Percentiles rank a stretch among this genome's conserved stretches.
phyloP scores from a whole-genome alignment of 768 basidiomycete genomes.

The Dioszegia crocea region DNA sequence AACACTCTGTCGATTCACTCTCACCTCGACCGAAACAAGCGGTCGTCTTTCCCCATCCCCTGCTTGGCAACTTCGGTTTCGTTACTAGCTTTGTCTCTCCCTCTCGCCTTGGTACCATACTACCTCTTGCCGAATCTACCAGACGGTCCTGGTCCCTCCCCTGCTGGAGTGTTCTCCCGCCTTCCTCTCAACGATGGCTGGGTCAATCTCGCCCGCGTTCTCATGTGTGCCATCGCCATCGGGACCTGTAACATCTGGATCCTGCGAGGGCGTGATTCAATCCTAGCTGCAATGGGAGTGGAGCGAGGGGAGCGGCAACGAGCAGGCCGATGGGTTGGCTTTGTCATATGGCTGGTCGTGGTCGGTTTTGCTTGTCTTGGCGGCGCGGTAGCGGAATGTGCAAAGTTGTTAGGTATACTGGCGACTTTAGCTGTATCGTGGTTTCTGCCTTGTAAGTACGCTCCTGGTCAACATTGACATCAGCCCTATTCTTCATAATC shows the following conservation, averaged over 20 bases:
- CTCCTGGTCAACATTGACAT: not conserved
- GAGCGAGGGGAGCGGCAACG: slow-evolving; percentile 37
- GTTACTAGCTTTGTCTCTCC: slow-evolving; percentile 39
- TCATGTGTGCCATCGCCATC: slow-evolving; percentile 37
- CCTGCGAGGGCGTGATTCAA: slow-evolving; percentile 35
- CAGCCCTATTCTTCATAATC: slow-evolving; percentile 71
- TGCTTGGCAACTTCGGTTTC: slow-evolving; percentile 30
- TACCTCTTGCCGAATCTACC: slow-evolving; percentile 37
- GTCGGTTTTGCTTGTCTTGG: slow-evolving; percentile 33
- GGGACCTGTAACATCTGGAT: slow-evolving; percentile 40
- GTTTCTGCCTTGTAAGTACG: slow-evolving; percentile 43
- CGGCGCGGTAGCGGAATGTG: slow-evolving; percentile 37
- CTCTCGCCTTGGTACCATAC: slow-evolving; percentile 47
- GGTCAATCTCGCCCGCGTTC: slow-evolving; percentile 42
- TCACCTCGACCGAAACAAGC: slow-evolving; percentile 31
- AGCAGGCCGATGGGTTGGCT: slow-evolving; percentile 41
- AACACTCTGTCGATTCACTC: slow-evolving; percentile 45
- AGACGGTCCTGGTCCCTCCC: slow-evolving; percentile 4
- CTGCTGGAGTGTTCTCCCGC: slow-evolving; percentile 32
- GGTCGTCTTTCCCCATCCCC: slow-evolving; percentile 41
- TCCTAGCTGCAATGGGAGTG: slow-evolving; percentile 33
- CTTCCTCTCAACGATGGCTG: slow-evolving; percentile 35
- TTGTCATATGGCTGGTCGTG: slow-evolving; percentile 34
- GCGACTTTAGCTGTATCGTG: slow-evolving; percentile 40
- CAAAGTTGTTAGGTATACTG: slow-evolving; percentile 39